Evolutionary conservation across 2,329 filamentous ascomycete genomes (phyloP).

Genomic region (Claviceps purpurea): DNA sequence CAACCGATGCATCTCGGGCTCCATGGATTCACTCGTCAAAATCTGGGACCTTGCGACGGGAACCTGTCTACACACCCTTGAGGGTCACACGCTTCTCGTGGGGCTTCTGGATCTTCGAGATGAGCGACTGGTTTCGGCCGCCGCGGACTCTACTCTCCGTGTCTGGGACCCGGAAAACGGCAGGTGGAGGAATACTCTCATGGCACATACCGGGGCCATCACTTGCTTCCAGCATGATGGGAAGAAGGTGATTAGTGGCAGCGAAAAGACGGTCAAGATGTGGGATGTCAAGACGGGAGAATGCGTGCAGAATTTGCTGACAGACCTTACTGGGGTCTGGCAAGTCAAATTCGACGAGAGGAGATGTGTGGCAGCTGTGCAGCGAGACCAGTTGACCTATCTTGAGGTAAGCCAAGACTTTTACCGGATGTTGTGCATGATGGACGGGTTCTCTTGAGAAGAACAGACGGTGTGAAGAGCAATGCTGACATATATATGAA

Average conservation of each 20-base stretch:
- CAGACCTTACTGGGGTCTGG: constrained; percentile 93
- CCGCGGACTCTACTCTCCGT: constrained; percentile 84
- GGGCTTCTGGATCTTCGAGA: constrained; percentile 82
- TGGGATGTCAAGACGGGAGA: constrained; percentile 92
- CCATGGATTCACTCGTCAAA: constrained; percentile 96
- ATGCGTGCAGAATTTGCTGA: constrained; percentile 83
- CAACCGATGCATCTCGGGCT: constrained; percentile 92
- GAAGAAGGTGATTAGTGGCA: constrained; percentile 91
- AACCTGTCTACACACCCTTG: constrained; percentile 71
- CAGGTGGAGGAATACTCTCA: constrained; percentile 77
- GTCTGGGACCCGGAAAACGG: constrained; percentile 96
- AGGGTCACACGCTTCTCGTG: constrained; percentile 85
- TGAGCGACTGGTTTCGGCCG: constrained; percentile 83
- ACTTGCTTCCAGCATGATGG: constrained; percentile 98
- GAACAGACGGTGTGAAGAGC: neutral
- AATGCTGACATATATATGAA: neutral
- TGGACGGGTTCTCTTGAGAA: too few species aligned
- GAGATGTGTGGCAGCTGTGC: constrained; percentile 89
- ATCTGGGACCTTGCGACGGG: constrained; percentile 92
- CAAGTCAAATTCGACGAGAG: constrained; percentile 96
- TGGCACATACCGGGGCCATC: constrained; percentile 90
- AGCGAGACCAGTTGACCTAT: constrained; percentile 83
- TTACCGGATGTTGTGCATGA: too few species aligned
- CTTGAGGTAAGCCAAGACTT: constrained; percentile 59
- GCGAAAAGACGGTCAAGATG: constrained; percentile 93